Percentiles rank a stretch among this genome's conserved stretches.
These are phyloP conservation scores for Leccinum longicurvipes DNA, from an alignment of 768 basidiomycete genomes.

Conservation along the genomic window DNA sequence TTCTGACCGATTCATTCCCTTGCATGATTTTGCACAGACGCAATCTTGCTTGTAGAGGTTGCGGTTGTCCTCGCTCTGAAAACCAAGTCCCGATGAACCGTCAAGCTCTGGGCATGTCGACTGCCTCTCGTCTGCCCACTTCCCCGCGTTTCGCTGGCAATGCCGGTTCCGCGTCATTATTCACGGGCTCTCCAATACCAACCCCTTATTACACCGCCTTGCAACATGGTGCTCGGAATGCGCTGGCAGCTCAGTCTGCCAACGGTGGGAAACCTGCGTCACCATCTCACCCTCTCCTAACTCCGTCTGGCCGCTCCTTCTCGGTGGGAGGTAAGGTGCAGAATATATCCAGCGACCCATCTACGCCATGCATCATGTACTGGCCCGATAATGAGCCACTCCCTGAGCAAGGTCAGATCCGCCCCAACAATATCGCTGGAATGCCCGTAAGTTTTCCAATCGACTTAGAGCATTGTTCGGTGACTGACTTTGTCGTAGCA, in stretches of 20 bases:
- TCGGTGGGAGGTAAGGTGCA: conserved; percentile 75
- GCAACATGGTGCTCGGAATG: conserved; percentile 24
- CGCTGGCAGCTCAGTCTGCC: conserved; percentile 25
- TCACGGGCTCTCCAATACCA: conserved; percentile 23
- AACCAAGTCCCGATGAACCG: conserved; percentile 31
- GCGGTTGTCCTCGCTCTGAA: conserved; percentile 58
- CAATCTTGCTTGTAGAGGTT: conserved; percentile 74
- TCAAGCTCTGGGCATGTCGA: conserved; percentile 25
- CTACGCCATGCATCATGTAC: conserved; percentile 76
- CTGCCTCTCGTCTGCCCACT: conserved; percentile 20
- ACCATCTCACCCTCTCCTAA: conserved; percentile 69
- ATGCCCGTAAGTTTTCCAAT: conserved; percentile 43
- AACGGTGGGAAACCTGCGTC: conserved; percentile 33
- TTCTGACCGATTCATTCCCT: conserved; percentile 48
- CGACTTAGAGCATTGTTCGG: background rate
- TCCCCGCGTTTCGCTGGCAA: conserved; percentile 25
- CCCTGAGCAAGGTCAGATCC: conserved; percentile 76
- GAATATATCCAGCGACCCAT: conserved; percentile 72
- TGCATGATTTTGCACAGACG: conserved; percentile 60
- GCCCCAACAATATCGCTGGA: conserved; percentile 54
- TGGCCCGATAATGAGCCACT: conserved; percentile 90
- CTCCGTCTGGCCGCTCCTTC: conserved; percentile 78
- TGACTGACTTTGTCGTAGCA: conserved; percentile 42
- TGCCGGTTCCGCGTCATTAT: conserved; percentile 14
- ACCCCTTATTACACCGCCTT: conserved; percentile 21